Conservation (phyloP, 2,329 filamentous ascomycete species). For the Plenodomus tracheiphilus region DNA sequence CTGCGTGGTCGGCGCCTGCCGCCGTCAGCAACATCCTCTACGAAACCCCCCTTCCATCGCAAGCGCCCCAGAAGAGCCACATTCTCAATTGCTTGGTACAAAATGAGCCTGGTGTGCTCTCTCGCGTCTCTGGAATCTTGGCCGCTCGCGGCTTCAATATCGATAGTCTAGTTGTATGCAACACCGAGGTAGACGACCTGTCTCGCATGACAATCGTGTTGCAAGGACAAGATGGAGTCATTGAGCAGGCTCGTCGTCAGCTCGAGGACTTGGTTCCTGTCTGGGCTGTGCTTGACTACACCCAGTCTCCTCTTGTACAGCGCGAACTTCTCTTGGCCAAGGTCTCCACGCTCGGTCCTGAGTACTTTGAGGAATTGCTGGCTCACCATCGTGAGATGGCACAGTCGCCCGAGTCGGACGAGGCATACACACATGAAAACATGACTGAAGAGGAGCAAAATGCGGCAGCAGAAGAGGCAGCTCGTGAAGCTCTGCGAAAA, state of each 20-base stretch:
- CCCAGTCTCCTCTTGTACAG: constrained; percentile 87
- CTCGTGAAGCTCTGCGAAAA: constrained; percentile 46
- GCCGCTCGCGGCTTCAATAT: constrained; percentile 99
- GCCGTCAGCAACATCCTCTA: constrained; percentile 98
- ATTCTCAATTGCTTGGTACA: constrained; percentile 98
- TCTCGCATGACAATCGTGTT: constrained; percentile 99
- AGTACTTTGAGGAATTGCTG: constrained; percentile 97
- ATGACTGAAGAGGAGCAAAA: constrained; percentile 38
- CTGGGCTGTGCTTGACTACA: constrained; percentile 98
- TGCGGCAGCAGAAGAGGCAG: constrained; percentile 37
- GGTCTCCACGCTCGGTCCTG: constrained; percentile 92
- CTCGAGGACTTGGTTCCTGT: constrained; percentile 96
- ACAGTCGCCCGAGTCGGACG: constrained; percentile 45
- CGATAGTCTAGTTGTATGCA: constrained; percentile 95
- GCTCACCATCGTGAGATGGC: constrained; percentile 94
- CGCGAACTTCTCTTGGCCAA: constrained; percentile 94
- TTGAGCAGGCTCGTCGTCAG: constrained; percentile 94
- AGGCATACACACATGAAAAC: constrained; percentile 25
- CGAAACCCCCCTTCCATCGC: constrained; percentile 87
- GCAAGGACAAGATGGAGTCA: constrained; percentile 92
- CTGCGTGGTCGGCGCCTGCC: constrained; percentile 85
- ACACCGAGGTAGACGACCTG: constrained; percentile 93
- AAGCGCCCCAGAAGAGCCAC: constrained; percentile 86
- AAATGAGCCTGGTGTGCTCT: constrained; percentile 97
- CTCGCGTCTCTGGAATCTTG: constrained; percentile 92